These are phyloP conservation scores for Emergomyces africanus DNA, from an alignment of 2,329 filamentous ascomycete genomes.

Conservation along the genomic window DNA sequence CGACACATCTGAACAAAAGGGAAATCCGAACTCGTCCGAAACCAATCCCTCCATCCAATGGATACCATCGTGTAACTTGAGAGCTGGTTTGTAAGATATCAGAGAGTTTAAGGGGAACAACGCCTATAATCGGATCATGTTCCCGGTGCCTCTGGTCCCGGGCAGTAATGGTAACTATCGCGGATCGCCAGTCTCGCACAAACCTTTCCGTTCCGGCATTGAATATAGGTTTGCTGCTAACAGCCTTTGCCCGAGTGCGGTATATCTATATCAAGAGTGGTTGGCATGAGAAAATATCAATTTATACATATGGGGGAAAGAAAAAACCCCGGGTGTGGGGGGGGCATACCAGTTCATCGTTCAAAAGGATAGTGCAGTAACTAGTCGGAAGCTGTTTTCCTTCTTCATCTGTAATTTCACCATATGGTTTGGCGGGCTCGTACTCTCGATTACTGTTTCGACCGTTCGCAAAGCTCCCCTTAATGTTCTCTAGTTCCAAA, in stretches of 20 bases:
- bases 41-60: conserved; percentile 86
- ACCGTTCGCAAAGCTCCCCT: conserved; percentile 55
- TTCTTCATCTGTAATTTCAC: conserved; percentile 77
- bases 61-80: conserved; percentile 85
- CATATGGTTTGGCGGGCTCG: conserved; percentile 72
- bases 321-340: not conserved
- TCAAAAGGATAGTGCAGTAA: conserved; percentile 85
- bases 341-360: conserved; percentile 53
- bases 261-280: conserved; percentile 44
- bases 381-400: conserved; percentile 69
- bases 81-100: conserved; percentile 81
- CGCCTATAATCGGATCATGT: conserved; percentile 87
- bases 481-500: conserved; percentile 80
- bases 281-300: not conserved
- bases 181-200: conserved; percentile 81
- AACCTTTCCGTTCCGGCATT: conserved; percentile 93
- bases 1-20: conserved; percentile 77
- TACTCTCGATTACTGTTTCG: conserved; percentile 76
- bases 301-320: no score
- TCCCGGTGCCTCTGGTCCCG: conserved; percentile 80
- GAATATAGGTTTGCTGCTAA: conserved; percentile 91
- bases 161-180: conserved; percentile 75
- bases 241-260: conserved; percentile 87
- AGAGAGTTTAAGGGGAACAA: conserved; percentile 76
- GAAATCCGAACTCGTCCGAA: conserved; percentile 85